Evolutionary conservation across 163 green algal genomes (phyloP).

Genomic region (Botryococcus braunii): DNA sequence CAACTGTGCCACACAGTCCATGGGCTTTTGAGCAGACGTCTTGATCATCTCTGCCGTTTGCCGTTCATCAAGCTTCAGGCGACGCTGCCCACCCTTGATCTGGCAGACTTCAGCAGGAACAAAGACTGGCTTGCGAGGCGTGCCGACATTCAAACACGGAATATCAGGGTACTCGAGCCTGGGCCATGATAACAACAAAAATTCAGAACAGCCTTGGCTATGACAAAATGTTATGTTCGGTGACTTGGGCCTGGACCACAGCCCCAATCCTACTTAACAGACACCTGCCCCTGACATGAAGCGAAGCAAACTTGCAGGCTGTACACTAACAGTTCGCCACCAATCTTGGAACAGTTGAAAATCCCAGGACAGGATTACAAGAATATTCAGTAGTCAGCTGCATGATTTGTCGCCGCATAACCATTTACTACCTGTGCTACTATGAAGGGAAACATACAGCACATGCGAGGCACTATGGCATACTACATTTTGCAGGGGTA

Average conservation of each 20-base stretch:
- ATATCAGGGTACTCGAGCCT: slow-evolving; percentile 17
- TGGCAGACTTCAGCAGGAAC: slow-evolving; percentile 17
- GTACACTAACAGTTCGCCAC: too few relatives aligned
- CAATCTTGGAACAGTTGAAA: too few relatives aligned
- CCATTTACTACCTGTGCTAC: slow-evolving; percentile 1
- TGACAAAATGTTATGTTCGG: background rate
- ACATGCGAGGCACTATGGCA: background rate
- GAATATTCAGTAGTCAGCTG: background rate
- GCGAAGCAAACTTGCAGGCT: too few relatives aligned
- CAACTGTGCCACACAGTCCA: slow-evolving; percentile 11
- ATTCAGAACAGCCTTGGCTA: too few relatives aligned
- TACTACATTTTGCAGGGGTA: background rate
- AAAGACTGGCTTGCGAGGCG: slow-evolving; percentile 11
- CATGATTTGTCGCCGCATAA: background rate
- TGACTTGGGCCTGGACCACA: too few relatives aligned
- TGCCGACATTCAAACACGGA: slow-evolving; percentile 22
- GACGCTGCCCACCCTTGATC: slow-evolving; percentile 38
- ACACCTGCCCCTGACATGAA: too few relatives aligned
- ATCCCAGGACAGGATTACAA: too few relatives aligned
- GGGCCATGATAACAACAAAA: slow-evolving; percentile 1
- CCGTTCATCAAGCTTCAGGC: slow-evolving; percentile 44
- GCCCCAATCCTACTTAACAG: too few relatives aligned
- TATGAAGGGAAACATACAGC: background rate
- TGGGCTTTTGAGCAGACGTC: slow-evolving; percentile 11
- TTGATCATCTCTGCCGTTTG: slow-evolving; percentile 10